Percentiles rank a stretch among this genome's conserved stretches.
phyloP scores from a whole-genome alignment of 495 filamentous ascomycete genomes.

The Tuber magnatum region DNA sequence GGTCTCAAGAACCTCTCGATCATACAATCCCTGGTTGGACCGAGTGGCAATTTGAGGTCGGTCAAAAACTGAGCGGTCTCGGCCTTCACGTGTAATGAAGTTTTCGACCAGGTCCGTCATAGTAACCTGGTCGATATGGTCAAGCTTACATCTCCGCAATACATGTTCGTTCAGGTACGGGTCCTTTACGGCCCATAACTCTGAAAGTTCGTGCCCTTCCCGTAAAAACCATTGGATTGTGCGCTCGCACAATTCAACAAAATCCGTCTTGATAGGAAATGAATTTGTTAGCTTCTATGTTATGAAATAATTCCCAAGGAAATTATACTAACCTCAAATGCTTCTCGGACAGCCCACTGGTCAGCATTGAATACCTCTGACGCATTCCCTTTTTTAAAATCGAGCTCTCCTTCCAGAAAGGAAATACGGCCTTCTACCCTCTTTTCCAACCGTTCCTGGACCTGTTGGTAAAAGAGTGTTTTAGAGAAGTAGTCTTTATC shows the following conservation, averaged over 20 bases:
- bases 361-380: constrained; percentile 29
- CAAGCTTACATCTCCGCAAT: constrained; percentile 28
- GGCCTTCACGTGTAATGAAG: constrained; percentile 32
- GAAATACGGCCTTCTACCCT: constrained; percentile 19
- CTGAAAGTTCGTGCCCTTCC: constrained; percentile 30
- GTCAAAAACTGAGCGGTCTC: constrained; percentile 30
- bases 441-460: constrained; percentile 11
- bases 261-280: not conserved
- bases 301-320: constrained; percentile 9
- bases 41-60: constrained; percentile 31
- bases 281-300: constrained; percentile 2
- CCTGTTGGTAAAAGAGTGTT: constrained; percentile 21
- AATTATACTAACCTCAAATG: constrained; percentile 28
- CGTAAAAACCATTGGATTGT: constrained; percentile 23
- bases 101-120: constrained; percentile 34
- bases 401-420: constrained; percentile 21
- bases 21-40: constrained; percentile 33
- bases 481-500: constrained; percentile 25
- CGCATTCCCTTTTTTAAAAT: constrained; percentile 30
- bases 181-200: constrained; percentile 31
- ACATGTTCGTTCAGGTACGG: constrained; percentile 33
- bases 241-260: not conserved
- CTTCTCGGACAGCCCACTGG: constrained; percentile 17
- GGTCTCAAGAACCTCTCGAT: constrained; percentile 33
- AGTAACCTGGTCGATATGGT: constrained; percentile 33